phyloP scores from a whole-genome alignment of 345 rosid species.

The Linum lewisii region DNA sequence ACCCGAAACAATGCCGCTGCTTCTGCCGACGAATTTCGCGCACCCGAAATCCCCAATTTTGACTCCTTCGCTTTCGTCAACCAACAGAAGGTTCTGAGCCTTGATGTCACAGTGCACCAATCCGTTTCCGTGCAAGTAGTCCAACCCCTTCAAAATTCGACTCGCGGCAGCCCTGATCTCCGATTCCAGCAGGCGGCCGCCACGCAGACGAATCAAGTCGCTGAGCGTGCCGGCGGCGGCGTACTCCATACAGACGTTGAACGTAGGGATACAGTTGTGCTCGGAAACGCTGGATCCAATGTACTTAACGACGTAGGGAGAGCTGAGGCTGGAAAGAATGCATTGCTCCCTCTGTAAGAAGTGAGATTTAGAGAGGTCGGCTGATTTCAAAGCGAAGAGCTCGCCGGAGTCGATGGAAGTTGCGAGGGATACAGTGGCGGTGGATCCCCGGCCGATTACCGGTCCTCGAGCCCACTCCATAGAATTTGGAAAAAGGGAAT shows the following conservation, averaged over 20 bases:
- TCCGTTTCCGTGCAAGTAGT: slow-evolving; percentile 47
- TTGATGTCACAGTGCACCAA: slow-evolving; percentile 76
- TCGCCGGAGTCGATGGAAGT: slow-evolving; percentile 35
- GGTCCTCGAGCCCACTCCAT: slow-evolving; percentile 81
- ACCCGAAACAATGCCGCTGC: slow-evolving; percentile 40
- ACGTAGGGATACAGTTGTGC: slow-evolving; percentile 25
- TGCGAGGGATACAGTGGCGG: slow-evolving; percentile 72
- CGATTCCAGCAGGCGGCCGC: slow-evolving; percentile 53
- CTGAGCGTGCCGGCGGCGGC: slow-evolving; percentile 55
- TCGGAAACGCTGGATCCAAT: slow-evolving; percentile 37
- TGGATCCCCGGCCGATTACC: slow-evolving; percentile 71
- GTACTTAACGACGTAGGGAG: slow-evolving; percentile 55
- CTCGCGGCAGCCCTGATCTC: slow-evolving; percentile 30
- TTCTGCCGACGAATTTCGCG: slow-evolving; percentile 31
- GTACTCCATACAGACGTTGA: slow-evolving; percentile 64
- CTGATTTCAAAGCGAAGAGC: slow-evolving; percentile 57
- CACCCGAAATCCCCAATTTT: slow-evolving; percentile 82
- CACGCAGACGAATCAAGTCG: slow-evolving; percentile 41
- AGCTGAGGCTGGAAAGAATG: slow-evolving; percentile 46
- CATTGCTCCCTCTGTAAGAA: slow-evolving; percentile 43
- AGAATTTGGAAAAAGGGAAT: slow-evolving; percentile 16
- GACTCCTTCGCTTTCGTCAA: slow-evolving; percentile 34
- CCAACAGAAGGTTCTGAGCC: slow-evolving; percentile 57
- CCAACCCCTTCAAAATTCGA: slow-evolving; percentile 46
- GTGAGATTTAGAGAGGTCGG: slow-evolving; percentile 39